Evolutionary conservation across 2,329 filamentous ascomycete species (phyloP).

Genomic region (Cladosporium sp.): DNA sequence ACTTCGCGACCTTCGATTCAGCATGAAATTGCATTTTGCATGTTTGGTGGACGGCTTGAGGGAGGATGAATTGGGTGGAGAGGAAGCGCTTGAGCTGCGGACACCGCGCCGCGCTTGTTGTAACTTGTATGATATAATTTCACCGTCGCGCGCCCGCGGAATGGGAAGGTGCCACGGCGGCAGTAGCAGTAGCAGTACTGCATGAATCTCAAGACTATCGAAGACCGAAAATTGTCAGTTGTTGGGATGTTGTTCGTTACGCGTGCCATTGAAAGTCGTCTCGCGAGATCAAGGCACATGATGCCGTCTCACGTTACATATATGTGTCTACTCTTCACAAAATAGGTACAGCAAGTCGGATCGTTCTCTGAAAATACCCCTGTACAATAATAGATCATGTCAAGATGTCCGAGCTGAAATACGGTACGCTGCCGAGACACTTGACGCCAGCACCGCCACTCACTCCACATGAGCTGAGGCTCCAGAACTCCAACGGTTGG

Average conservation of each 20-base stretch:
- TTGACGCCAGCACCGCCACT: neutral
- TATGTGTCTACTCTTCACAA: neutral
- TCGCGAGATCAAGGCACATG: neutral
- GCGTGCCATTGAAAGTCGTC: too few species aligned
- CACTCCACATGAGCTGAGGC: conserved; percentile 7
- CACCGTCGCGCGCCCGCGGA: too few species aligned
- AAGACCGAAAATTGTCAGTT: neutral
- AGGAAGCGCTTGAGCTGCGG: neutral
- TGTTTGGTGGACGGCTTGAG: neutral
- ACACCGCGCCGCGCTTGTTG: neutral
- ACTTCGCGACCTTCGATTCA: neutral
- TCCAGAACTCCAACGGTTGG: neutral
- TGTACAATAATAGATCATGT: neutral
- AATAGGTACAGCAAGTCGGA: too few species aligned
- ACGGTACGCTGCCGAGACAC: conserved; percentile 12
- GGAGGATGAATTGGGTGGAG: neutral
- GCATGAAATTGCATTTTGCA: neutral
- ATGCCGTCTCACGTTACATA: neutral
- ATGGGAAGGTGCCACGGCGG: neutral
- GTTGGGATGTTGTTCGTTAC: neutral
- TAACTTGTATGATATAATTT: conserved; percentile 14
- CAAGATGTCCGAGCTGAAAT: neutral
- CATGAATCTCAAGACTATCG: neutral
- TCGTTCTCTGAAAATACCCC: too few species aligned
- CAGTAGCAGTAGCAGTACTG: conserved; percentile 5